Conservation (phyloP, 129 eudicot species). For the Heracleum sosnowskyi region DNA sequence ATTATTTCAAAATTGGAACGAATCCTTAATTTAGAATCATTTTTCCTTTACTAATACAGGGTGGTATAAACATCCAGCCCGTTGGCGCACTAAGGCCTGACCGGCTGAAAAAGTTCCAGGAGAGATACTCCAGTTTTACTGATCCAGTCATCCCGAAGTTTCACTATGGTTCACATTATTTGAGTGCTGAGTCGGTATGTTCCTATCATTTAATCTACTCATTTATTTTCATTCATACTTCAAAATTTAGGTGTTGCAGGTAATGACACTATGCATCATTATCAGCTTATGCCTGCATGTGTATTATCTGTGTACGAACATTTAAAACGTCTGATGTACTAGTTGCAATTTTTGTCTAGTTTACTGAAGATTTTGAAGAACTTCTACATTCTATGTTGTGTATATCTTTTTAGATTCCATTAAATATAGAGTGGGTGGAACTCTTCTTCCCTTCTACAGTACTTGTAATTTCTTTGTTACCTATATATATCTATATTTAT, state of each 20-base stretch:
- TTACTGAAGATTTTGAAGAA: not conserved
- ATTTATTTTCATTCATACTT: not conserved
- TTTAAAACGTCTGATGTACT: not conserved
- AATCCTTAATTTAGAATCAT: not conserved
- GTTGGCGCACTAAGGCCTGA: conserved; percentile 82
- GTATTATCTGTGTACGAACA: not conserved
- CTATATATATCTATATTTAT: no score
- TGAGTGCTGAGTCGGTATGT: conserved; percentile 94
- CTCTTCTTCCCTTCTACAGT: not conserved
- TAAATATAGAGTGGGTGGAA: not conserved
- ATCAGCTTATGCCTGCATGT: not conserved
- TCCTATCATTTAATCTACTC: conserved; percentile 19
- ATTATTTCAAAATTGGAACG: not conserved
- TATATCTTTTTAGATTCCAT: not conserved
- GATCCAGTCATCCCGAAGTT: conserved; percentile 94
- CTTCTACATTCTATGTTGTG: not conserved
- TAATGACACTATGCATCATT: not conserved
- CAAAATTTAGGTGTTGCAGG: conserved; percentile 12
- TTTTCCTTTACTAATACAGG: not conserved
- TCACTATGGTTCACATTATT: conserved; percentile 96
- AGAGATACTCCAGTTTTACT: conserved; percentile 81
- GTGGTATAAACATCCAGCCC: conserved; percentile 52
- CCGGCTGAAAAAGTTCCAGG: conserved; percentile 73
- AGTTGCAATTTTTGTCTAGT: not conserved
- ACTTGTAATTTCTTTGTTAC: no score